These are phyloP conservation scores for Furculomyces boomerangus DNA, from an alignment of 371 early-diverging fungal genomes.

Conservation along the genomic window DNA sequence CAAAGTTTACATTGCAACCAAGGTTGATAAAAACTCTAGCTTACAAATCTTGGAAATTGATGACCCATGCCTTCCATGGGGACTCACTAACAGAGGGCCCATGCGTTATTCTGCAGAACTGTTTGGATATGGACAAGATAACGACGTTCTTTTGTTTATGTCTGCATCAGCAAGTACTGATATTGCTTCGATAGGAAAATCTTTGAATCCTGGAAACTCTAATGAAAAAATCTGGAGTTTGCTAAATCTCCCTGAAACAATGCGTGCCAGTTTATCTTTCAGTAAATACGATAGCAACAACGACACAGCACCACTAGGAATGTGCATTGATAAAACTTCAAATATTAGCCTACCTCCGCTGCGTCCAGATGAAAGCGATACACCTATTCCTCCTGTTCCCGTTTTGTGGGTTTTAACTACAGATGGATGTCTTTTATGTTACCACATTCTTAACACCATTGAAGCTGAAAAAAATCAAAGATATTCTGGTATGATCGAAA, in stretches of 20 bases:
- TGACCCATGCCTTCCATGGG: slow-evolving; percentile 20
- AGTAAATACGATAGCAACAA: slow-evolving; percentile 1
- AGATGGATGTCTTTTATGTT: slow-evolving; percentile 16
- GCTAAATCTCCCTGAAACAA: not conserved
- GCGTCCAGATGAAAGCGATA: not conserved
- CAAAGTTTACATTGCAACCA: slow-evolving; percentile 13
- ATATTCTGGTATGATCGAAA: slow-evolving; percentile 12
- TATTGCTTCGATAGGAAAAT: not conserved
- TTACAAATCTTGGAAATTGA: slow-evolving; percentile 11
- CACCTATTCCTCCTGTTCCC: slow-evolving; percentile 11
- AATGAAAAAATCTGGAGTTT: not conserved
- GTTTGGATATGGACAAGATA: not conserved
- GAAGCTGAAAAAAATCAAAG: slow-evolving; percentile 11
- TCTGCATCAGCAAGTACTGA: slow-evolving; percentile 3
- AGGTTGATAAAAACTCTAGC: slow-evolving; percentile 11
- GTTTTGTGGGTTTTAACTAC: slow-evolving; percentile 24
- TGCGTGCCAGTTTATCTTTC: not conserved
- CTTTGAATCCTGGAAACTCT: not conserved
- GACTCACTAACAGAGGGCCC: slow-evolving; percentile 1
- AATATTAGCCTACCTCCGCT: slow-evolving; percentile 12
- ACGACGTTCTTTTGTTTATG: not conserved
- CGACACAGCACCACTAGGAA: slow-evolving; percentile 16
- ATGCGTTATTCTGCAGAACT: not conserved
- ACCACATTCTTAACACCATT: slow-evolving; percentile 12
- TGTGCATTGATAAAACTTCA: slow-evolving; percentile 18